Evolutionary conservation across 345 rosid species (phyloP).

Genomic region (Euphorbia lathyris): DNA sequence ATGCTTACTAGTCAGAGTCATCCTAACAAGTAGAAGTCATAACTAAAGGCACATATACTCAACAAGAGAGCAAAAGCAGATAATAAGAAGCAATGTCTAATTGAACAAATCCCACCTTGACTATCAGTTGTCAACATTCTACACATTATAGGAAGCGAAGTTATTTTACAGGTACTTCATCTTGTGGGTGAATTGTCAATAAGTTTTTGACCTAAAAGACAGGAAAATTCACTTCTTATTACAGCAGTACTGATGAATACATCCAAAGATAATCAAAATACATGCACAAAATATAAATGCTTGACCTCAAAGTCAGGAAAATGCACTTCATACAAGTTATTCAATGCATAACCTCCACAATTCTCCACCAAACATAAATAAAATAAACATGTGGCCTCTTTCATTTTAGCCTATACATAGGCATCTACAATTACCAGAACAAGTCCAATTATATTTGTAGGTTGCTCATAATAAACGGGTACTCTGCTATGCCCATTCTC

Average conservation of each 20-base stretch:
- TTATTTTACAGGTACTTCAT: constrained; percentile 72
- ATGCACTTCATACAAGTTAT: neutral
- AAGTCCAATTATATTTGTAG: constrained; percentile 86
- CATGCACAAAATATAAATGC: neutral
- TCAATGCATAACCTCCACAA: neutral
- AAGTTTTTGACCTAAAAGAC: constrained; percentile 70
- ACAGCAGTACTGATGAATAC: neutral
- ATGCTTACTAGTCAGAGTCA: neutral
- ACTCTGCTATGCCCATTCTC: constrained; percentile 99
- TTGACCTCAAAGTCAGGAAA: too few relatives aligned
- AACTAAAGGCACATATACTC: neutral
- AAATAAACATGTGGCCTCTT: neutral
- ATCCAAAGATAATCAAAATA: neutral
- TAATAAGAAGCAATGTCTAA: too few relatives aligned
- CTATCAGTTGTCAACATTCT: constrained; percentile 96
- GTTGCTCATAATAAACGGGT: constrained; percentile 90
- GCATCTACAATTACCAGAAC: constrained; percentile 50
- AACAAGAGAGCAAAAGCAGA: neutral
- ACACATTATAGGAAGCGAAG: constrained; percentile 84
- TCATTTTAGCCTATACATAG: neutral
- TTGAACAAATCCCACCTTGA: constrained; percentile 50
- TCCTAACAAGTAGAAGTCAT: neutral
- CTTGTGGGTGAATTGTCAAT: constrained; percentile 78
- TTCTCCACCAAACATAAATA: neutral
- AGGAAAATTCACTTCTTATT: neutral